Evolutionary conservation across 371 early-diverging fungal species (phyloP).

Genomic region (Mucor indicus): DNA sequence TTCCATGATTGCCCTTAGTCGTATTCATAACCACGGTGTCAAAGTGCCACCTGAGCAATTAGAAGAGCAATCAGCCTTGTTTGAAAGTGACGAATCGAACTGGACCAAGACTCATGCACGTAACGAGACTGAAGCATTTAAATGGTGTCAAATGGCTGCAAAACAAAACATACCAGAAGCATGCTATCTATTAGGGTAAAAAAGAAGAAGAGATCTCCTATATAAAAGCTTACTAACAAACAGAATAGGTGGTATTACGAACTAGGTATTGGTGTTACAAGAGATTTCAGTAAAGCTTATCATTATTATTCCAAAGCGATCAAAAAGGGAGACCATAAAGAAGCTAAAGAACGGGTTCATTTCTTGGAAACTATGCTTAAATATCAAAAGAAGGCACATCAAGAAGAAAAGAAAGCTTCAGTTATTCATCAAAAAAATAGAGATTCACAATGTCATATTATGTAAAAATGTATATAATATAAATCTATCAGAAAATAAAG

Average conservation of each 20-base stretch:
- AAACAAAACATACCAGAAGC: constrained; percentile 34
- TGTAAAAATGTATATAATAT: constrained; percentile 6
- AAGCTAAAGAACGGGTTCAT: constrained; percentile 8
- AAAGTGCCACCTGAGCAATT: constrained; percentile 28
- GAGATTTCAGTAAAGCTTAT: constrained; percentile 30
- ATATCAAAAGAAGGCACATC: constrained; percentile 6
- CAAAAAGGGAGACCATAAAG: constrained; percentile 25
- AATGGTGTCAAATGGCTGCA: constrained; percentile 45
- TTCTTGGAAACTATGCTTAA: constrained; percentile 12
- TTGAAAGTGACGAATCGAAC: constrained; percentile 36
- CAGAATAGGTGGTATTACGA: constrained; percentile 43
- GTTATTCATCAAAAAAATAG: not conserved
- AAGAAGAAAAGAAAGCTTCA: constrained; percentile 14
- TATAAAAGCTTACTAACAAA: not conserved
- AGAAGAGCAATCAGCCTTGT: constrained; percentile 9
- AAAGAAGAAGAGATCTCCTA: not conserved
- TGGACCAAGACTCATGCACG: constrained; percentile 25
- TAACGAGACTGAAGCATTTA: constrained; percentile 49
- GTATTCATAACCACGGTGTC: constrained; percentile 34
- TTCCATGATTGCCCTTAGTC: constrained; percentile 34
- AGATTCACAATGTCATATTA: constrained; percentile 14
- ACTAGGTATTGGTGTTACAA: constrained; percentile 37
- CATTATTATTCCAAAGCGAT: constrained; percentile 33
- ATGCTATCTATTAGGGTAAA: constrained; percentile 38
- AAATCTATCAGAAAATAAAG: not conserved